Percentiles rank a stretch among this genome's conserved stretches.
phyloP scores from a whole-genome alignment of 352 stramenopile species.

The Phytopythium ostracodes region DNA sequence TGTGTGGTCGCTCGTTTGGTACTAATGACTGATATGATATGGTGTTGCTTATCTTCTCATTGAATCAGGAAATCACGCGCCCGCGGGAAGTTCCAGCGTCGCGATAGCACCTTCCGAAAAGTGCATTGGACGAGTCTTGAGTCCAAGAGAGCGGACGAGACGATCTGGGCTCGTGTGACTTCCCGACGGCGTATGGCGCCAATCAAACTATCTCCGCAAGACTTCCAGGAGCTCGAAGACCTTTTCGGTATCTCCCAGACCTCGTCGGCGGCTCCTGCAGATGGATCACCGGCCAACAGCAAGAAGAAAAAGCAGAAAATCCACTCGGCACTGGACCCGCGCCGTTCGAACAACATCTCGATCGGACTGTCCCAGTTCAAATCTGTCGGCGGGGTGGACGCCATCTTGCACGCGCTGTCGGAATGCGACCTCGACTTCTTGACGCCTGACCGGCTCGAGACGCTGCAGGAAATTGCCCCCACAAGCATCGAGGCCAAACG shows the following conservation, averaged over 20 bases:
- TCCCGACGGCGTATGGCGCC: conserved; percentile 57
- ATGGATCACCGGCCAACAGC: conserved; percentile 14
- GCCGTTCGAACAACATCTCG: conserved; percentile 76
- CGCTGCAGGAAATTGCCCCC: conserved; percentile 63
- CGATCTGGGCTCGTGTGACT: conserved; percentile 74
- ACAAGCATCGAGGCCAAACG: conserved; percentile 62
- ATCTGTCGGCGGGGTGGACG: conserved; percentile 32
- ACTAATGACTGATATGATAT: not conserved
- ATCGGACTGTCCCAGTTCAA: conserved; percentile 83
- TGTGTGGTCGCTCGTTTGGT: too few species aligned
- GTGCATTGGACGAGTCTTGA: conserved; percentile 80
- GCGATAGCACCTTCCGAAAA: conserved; percentile 63
- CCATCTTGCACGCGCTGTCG: conserved; percentile 43
- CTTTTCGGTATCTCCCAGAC: conserved; percentile 40
- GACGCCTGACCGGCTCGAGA: conserved; percentile 54
- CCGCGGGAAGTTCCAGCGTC: conserved; percentile 20
- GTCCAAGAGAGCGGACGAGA: conserved; percentile 42
- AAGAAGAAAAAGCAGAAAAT: conserved; percentile 35
- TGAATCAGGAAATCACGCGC: conserved; percentile 10
- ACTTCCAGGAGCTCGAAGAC: conserved; percentile 57
- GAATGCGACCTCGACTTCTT: conserved; percentile 58
- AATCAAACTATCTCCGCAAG: conserved; percentile 61
- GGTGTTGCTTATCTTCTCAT: not conserved
- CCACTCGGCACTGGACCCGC: conserved; percentile 54
- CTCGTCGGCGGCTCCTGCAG: conserved; percentile 7